These are phyloP conservation scores for Phytophthora sp. DNA, from an alignment of 352 stramenopile genomes.

Conservation along the genomic window DNA sequence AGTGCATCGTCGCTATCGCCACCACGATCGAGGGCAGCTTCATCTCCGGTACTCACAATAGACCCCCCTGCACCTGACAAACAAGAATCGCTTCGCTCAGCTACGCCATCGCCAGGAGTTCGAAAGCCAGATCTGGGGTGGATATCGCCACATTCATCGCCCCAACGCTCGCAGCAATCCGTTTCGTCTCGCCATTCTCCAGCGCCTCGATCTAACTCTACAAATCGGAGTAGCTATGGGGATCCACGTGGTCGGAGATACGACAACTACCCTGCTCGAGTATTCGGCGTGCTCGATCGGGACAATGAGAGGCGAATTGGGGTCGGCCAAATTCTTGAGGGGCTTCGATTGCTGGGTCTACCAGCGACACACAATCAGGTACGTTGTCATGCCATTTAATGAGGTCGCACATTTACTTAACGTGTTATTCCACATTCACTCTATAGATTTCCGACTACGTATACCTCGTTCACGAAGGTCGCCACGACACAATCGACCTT, in stretches of 20 bases:
- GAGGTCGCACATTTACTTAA: no score
- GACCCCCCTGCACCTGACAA: slow-evolving; percentile 15
- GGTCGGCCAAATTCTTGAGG: slow-evolving; percentile 62
- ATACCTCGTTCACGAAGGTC: slow-evolving; percentile 74
- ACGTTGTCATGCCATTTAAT: background rate
- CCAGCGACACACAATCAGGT: slow-evolving; percentile 77
- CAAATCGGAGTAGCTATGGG: slow-evolving; percentile 13
- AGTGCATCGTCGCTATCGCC: slow-evolving; percentile 12
- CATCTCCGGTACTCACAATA: slow-evolving; percentile 21
- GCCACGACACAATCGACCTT: slow-evolving; percentile 53
- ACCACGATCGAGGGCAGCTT: background rate
- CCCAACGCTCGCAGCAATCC: slow-evolving; percentile 32
- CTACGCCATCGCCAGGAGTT: slow-evolving; percentile 7
- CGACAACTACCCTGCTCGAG: slow-evolving; percentile 45
- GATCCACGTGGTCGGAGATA: slow-evolving; percentile 4
- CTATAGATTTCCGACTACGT: slow-evolving; percentile 76
- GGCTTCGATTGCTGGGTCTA: slow-evolving; percentile 53
- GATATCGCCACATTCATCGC: slow-evolving; percentile 17
- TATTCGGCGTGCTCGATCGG: slow-evolving; percentile 65
- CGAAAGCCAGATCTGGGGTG: slow-evolving; percentile 4
- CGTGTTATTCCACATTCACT: background rate
- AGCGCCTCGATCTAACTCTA: slow-evolving; percentile 11
- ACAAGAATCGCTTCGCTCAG: slow-evolving; percentile 7
- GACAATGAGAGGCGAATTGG: slow-evolving; percentile 49
- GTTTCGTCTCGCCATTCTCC: slow-evolving; percentile 12